Percentiles rank a stretch among this genome's conserved stretches.
These are phyloP conservation scores for Alectoria sarmentosa DNA, from an alignment of 495 filamentous ascomycete species.

Conservation along the genomic window DNA sequence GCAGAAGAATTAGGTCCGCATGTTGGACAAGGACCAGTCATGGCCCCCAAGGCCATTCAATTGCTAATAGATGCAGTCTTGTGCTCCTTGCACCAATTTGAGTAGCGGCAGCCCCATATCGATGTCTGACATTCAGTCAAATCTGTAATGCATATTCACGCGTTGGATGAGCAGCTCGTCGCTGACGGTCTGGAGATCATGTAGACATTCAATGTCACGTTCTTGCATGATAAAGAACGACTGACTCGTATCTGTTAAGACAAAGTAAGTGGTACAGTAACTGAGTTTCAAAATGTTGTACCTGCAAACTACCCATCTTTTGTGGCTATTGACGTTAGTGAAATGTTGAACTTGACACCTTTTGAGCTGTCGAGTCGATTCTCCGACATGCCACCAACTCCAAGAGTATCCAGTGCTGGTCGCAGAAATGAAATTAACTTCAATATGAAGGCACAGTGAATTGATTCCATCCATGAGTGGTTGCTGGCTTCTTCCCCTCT, in stretches of 20 bases:
- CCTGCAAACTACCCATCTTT: background rate
- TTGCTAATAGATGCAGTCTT: too few relatives aligned
- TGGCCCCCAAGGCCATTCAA: too few relatives aligned
- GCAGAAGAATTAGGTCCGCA: too few relatives aligned
- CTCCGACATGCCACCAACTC: background rate
- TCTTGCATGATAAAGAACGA: too few relatives aligned
- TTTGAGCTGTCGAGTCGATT: background rate
- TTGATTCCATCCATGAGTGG: conserved; percentile 1
- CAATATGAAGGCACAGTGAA: conserved; percentile 1
- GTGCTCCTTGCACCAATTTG: too few relatives aligned
- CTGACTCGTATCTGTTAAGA: too few relatives aligned
- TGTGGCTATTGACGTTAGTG: background rate
- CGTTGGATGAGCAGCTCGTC: background rate
- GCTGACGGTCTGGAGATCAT: background rate
- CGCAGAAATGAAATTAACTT: background rate
- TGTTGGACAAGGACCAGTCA: too few relatives aligned
- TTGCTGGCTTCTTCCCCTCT: conserved; percentile 12
- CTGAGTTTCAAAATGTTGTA: background rate
- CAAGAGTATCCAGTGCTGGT: background rate
- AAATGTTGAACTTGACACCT: background rate
- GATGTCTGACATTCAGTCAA: background rate
- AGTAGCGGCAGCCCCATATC: background rate
- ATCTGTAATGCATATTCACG: background rate
- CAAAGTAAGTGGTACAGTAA: too few relatives aligned
- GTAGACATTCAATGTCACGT: too few relatives aligned